These are phyloP conservation scores for Viscum album DNA, from an alignment of 177 flowering plant genomes.

Conservation along the genomic window DNA sequence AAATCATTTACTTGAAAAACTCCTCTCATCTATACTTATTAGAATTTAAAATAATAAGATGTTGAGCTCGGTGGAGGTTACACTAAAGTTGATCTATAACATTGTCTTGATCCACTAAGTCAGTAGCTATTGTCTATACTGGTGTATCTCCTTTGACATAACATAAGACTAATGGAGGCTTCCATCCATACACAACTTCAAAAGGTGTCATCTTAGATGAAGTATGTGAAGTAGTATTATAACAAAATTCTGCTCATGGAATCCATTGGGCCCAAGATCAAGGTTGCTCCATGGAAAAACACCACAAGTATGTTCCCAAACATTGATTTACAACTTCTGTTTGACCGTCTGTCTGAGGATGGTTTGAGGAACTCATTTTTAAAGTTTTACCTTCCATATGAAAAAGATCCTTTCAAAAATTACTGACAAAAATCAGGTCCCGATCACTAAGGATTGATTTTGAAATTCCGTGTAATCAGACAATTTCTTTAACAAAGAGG, in stretches of 20 bases:
- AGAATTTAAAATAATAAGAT: not conserved
- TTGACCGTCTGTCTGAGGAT: slow-evolving; percentile 2
- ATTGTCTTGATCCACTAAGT: not conserved
- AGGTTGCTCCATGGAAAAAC: not conserved
- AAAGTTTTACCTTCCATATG: not conserved
- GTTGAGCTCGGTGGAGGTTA: not conserved
- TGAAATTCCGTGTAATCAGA: slow-evolving; percentile 13
- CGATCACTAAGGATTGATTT: slow-evolving; percentile 4
- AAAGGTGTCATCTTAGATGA: not conserved
- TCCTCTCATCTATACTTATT: not conserved
- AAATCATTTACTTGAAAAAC: not conserved
- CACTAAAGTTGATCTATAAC: not conserved
- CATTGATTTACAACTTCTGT: not conserved
- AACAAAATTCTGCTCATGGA: not conserved
- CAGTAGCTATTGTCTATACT: not conserved
- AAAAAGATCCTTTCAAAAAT: not conserved
- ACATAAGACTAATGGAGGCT: not conserved
- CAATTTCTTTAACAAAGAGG: not conserved
- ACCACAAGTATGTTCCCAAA: not conserved
- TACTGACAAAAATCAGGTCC: slow-evolving; percentile 8
- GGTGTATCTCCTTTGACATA: not conserved
- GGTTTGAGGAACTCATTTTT: not conserved
- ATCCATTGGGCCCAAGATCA: not conserved
- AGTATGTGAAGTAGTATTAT: not conserved
- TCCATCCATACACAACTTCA: not conserved